Evolutionary conservation across 805 yeast species (phyloP), one percentile per base, ranked within the genome.

Genomic region (Kurtzmaniella cleridarum): DNA sequence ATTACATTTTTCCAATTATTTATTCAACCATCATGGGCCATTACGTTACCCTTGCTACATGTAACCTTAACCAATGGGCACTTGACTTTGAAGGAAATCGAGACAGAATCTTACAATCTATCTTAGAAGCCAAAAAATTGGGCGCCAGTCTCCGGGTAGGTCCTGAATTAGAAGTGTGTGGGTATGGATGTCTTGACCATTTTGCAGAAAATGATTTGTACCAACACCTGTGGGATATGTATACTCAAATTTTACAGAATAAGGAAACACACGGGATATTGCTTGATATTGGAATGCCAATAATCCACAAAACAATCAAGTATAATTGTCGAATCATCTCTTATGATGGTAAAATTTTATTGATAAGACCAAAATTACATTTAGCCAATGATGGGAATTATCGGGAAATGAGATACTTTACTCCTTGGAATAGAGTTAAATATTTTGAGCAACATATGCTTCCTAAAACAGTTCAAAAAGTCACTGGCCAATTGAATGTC

Each of bases 21-120:
- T n/a, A 20, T 20, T 5, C 24, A 5, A 16, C 30, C 16, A 43
- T 16, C 11, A 90, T 90, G 96, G 90, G 95, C 1, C 93, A 87
- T 39, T 73, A 84, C 41, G 80, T 90, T 35, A 91, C 97, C 0
- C 68, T 91, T 28, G 90, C 98, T 1, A 90, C 98, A 1, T 91
- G 98, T 63, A 88, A 90, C 52, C 72, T 93, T 47, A 93, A 93
- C 66, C 99, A 93, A 74, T 93, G 99, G 99, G 96, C 98, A 0
- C 71, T 93, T 39, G 99, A 93, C 59, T 93, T 88, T 60, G 98
- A 91, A 60, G 99, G 98, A 4, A 93, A 93, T 62, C 73, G 96
- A 39, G 96, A 90, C 55, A 72, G 99, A 41, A 91, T 93, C 46
- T 53, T 93, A 17, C 82, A 83, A 53, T 83, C 95, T 40, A 91